Conservation (phyloP, 108 stramenopile species). For the Nitzschia putrida region DNA sequence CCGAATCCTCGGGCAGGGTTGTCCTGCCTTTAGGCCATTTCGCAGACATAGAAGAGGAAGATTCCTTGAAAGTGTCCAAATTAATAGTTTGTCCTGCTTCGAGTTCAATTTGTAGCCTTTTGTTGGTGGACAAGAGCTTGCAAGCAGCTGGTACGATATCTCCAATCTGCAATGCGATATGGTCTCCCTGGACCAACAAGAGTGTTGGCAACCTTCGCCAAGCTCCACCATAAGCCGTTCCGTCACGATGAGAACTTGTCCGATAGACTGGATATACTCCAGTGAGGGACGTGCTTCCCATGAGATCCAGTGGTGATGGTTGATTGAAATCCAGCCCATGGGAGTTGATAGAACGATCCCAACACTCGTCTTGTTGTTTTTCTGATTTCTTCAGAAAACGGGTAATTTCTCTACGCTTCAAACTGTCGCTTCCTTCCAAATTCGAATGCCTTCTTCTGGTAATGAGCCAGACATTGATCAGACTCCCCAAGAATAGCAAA, state of each 20-base stretch:
- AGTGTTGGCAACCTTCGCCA: slow-evolving; percentile 75
- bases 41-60: slow-evolving; percentile 13
- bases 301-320: slow-evolving; percentile 15
- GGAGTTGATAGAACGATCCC: background rate
- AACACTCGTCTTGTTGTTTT: slow-evolving; percentile 25
- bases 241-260: slow-evolving; percentile 15
- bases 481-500: slow-evolving; percentile 29
- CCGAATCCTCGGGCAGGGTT: slow-evolving; percentile 56
- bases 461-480: slow-evolving; percentile 40
- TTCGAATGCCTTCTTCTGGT: slow-evolving; percentile 29
- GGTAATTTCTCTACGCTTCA: slow-evolving; percentile 45
- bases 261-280: slow-evolving; percentile 82
- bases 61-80: slow-evolving; percentile 38
- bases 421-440: slow-evolving; percentile 34
- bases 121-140: slow-evolving; percentile 18
- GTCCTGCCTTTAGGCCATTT: slow-evolving; percentile 57
- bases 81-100: slow-evolving; percentile 56
- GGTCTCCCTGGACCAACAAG: slow-evolving; percentile 73
- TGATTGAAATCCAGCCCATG: slow-evolving; percentile 7
- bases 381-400: slow-evolving; percentile 41
- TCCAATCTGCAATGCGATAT: slow-evolving; percentile 77
- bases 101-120: slow-evolving; percentile 8
- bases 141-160: slow-evolving; percentile 66
- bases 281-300: slow-evolving; percentile 48
- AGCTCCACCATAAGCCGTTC: slow-evolving; percentile 19